Conservation (phyloP, 306 rosid genomes). For the Geum urbanum region DNA sequence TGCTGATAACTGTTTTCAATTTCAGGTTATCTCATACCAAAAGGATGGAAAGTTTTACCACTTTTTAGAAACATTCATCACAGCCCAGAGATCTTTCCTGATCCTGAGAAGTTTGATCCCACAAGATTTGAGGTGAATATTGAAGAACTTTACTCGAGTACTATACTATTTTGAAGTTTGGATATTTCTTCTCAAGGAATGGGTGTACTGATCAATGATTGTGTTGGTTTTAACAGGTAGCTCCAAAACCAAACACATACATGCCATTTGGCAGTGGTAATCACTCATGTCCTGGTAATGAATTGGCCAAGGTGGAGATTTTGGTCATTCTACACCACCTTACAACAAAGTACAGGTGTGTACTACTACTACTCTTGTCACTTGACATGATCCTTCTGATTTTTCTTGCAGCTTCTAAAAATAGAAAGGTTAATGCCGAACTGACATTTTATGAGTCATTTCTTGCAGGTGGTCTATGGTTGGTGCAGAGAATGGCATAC, state of each 20-base stretch:
- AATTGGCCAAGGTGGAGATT: slow-evolving; percentile 89
- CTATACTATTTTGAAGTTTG: neutral
- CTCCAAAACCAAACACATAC: slow-evolving; percentile 83
- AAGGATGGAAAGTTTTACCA: slow-evolving; percentile 97
- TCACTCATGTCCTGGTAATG: slow-evolving; percentile 96
- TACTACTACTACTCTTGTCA: slow-evolving; percentile 6
- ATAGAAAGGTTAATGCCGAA: slow-evolving; percentile 7
- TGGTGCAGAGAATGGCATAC: slow-evolving; percentile 77
- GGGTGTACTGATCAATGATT: slow-evolving; percentile 15
- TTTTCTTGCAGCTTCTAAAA: slow-evolving; percentile 20
- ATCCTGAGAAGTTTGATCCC: slow-evolving; percentile 86
- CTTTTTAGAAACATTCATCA: slow-evolving; percentile 93
- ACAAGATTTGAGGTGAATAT: slow-evolving; percentile 82
- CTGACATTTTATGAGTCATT: slow-evolving; percentile 2
- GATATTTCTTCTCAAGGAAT: neutral
- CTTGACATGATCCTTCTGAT: neutral
- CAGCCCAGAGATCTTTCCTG: slow-evolving; percentile 67
- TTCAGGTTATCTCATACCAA: slow-evolving; percentile 83
- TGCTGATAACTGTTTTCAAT: neutral
- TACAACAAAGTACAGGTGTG: slow-evolving; percentile 88
- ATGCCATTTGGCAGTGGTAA: slow-evolving; percentile 98
- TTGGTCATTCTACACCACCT: slow-evolving; percentile 81
- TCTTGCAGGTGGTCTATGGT: slow-evolving; percentile 62
- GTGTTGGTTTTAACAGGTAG: slow-evolving; percentile 43
- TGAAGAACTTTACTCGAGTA: neutral